A percentile compares a stretch with the other conserved stretches of the same genome.
These are phyloP conservation scores for Sporothrix euskadiensis DNA, from an alignment of 2,329 filamentous ascomycete species.

Conservation along the genomic window DNA sequence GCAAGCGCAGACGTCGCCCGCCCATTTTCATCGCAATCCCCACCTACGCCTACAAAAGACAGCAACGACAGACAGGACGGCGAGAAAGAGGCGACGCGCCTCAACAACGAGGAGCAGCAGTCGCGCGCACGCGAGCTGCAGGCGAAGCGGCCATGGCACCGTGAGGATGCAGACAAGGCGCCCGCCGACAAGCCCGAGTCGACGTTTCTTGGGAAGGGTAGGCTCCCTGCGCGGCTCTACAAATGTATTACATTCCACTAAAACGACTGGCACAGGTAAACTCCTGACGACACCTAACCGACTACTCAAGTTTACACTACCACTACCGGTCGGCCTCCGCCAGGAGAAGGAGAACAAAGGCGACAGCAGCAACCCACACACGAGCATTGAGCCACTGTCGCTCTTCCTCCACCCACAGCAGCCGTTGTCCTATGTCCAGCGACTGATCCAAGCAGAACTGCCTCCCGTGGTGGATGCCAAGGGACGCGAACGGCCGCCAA, in stretches of 20 bases:
- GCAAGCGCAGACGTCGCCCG: not conserved
- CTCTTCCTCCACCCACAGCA: slow-evolving; percentile 87
- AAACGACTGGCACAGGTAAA: slow-evolving; percentile 56
- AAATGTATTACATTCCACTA: not conserved
- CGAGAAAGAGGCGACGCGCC: not conserved
- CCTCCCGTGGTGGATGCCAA: slow-evolving; percentile 64
- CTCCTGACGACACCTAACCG: slow-evolving; percentile 78
- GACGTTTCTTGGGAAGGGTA: slow-evolving; percentile 39
- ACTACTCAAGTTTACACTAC: slow-evolving; percentile 77
- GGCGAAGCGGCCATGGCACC: slow-evolving; percentile 59
- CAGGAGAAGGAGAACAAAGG: slow-evolving; percentile 42
- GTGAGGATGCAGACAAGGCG: slow-evolving; percentile 55
- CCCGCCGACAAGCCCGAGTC: slow-evolving; percentile 37
- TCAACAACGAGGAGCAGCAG: not conserved
- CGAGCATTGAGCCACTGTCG: slow-evolving; percentile 73
- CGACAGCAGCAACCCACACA: slow-evolving; percentile 31
- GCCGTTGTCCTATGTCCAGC: slow-evolving; percentile 85
- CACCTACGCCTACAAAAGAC: not conserved
- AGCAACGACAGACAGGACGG: not conserved
- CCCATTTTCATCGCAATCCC: not conserved
- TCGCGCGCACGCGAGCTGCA: not conserved
- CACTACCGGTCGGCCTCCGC: slow-evolving; percentile 56
- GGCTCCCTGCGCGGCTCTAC: not conserved
- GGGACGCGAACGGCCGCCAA: slow-evolving; percentile 68
- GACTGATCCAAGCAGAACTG: slow-evolving; percentile 84